Percentiles rank a stretch among this genome's conserved stretches.
These are phyloP conservation scores for Brassica balearica DNA, from an alignment of 441 rosid genomes.

Conservation along the genomic window DNA sequence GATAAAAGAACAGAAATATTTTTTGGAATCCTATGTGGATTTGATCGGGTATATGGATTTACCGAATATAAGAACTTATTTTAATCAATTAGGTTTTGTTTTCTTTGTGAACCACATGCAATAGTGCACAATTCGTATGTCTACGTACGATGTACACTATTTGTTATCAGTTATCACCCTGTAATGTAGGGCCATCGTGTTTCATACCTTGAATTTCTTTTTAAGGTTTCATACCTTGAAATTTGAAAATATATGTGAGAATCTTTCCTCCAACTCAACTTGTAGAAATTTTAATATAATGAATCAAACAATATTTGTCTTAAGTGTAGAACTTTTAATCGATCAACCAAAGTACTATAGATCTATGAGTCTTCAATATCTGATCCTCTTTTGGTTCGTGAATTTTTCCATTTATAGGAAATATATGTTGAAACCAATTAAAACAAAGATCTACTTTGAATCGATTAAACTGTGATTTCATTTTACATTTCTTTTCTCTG, in stretches of 20 bases:
- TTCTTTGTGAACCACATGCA: slow-evolving; percentile 14
- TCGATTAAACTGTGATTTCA: slow-evolving; percentile 1
- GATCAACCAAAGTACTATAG: slow-evolving; percentile 20
- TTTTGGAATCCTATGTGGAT: slow-evolving; percentile 33
- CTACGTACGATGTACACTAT: slow-evolving; percentile 13
- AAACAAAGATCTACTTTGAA: neutral
- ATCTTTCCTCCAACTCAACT: slow-evolving; percentile 24
- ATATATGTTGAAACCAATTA: neutral
- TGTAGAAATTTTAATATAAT: neutral
- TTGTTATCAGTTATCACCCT: slow-evolving; percentile 13
- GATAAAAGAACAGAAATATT: neutral
- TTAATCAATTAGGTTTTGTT: slow-evolving; percentile 23
- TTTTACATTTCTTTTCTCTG: neutral
- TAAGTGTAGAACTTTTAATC: neutral
- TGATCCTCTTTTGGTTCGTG: slow-evolving; percentile 17
- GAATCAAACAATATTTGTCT: neutral
- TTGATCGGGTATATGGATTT: neutral
- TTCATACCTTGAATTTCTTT: slow-evolving; percentile 7
- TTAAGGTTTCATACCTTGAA: slow-evolving; percentile 3
- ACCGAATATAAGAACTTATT: neutral
- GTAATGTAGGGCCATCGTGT: slow-evolving; percentile 33
- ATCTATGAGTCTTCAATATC: slow-evolving; percentile 9
- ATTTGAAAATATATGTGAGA: slow-evolving; percentile 22
- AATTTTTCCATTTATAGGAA: slow-evolving; percentile 21
- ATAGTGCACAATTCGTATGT: slow-evolving; percentile 8